Base-by-base conservation (phyloP, 2,329 filamentous ascomycete species). In the Xylariaceae sp. region DNA sequence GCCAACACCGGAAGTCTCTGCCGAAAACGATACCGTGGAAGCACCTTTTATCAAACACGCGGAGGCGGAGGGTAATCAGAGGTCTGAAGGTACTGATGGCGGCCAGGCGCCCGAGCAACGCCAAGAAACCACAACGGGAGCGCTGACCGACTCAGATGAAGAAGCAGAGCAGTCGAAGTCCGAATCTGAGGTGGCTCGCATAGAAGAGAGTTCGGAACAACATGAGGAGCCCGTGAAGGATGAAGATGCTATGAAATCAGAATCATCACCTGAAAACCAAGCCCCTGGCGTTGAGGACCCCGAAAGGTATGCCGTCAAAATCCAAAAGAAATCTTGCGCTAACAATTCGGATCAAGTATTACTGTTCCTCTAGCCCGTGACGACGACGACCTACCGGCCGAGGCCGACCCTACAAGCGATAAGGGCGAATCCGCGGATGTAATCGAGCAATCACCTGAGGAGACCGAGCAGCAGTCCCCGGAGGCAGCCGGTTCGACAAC, bases 231-330 rank as follows among this genome's bases (percentile, higher is more conserved):
- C 30, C 5, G 30, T 19, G 21, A 21, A 54, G 36, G 16, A 13
- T 21, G 46, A 49, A 36, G 18, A 18, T 10, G 15, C 40, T 9
- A 40, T 32, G 13, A 46, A 54, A 30, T 2, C 47, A 21, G 45
- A 54, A 34, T 8, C 39, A 12, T 41, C 52, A 39, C 16, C 29
- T 16, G 51, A 44, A 32, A 54, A 55, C 4, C 39, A 56, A 48
- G 50, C 42, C 29, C 43, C 49, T 13, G 22, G 43, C 15, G 57
- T 50, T 37, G 50, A 56, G 13, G 22, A 30, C 15, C 18, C 29
- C 26, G 53, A 61, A n/a, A 44, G 39, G 59, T 60, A 54, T 41
- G 53, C n/a, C 12, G 29, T 21, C 6, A 10, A 16, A 16, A 22
- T 21, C 3, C 4, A 43, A 29, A 30, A 9, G 5, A 19, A 13